phyloP scores from a whole-genome alignment of 208 protist genomes.

The Naegleria lovaniensis region DNA sequence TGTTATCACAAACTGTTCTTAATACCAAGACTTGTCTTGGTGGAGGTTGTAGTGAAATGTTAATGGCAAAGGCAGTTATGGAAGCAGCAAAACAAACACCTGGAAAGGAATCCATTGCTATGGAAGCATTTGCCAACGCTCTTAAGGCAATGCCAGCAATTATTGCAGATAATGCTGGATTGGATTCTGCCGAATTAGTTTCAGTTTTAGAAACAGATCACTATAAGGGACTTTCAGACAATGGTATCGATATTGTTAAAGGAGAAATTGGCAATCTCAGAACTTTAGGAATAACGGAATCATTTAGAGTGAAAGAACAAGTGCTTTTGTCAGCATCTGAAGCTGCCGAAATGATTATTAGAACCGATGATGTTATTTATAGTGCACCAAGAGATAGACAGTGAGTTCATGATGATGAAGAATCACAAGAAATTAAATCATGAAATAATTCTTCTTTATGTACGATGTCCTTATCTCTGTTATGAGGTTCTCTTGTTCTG shows the following conservation, averaged over 20 bases:
- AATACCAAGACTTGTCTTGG: conserved; percentile 91
- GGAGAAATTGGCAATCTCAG: conserved; percentile 88
- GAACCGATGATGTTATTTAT: conserved; percentile 96
- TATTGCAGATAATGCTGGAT: conserved; percentile 95
- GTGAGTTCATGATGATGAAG: too few species aligned
- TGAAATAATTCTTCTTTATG: too few species aligned
- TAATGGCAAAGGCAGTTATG: conserved; percentile 96
- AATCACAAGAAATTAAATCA: too few species aligned
- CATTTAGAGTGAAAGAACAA: conserved; percentile 92
- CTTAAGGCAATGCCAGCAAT: conserved; percentile 89
- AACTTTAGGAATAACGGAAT: conserved; percentile 92
- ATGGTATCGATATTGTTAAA: conserved; percentile 86
- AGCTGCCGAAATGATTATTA: conserved; percentile 99
- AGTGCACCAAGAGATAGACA: conserved; percentile 80
- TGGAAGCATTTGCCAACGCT: conserved; percentile 92
- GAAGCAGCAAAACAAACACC: conserved; percentile 73
- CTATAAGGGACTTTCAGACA: conserved; percentile 50
- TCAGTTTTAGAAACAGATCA: conserved; percentile 80
- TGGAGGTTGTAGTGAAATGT: conserved; percentile 94
- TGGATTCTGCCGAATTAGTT: conserved; percentile 90
- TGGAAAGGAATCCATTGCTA: conserved; percentile 73
- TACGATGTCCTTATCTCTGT: too few species aligned
- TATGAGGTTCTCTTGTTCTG: too few species aligned
- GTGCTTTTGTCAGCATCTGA: conserved; percentile 91
- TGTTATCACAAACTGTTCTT: conserved; percentile 91